Evolutionary conservation across 495 filamentous ascomycete species (phyloP), one percentile per base, ranked within the genome.

Genomic region (Podospora bellae-mahoneyi): DNA sequence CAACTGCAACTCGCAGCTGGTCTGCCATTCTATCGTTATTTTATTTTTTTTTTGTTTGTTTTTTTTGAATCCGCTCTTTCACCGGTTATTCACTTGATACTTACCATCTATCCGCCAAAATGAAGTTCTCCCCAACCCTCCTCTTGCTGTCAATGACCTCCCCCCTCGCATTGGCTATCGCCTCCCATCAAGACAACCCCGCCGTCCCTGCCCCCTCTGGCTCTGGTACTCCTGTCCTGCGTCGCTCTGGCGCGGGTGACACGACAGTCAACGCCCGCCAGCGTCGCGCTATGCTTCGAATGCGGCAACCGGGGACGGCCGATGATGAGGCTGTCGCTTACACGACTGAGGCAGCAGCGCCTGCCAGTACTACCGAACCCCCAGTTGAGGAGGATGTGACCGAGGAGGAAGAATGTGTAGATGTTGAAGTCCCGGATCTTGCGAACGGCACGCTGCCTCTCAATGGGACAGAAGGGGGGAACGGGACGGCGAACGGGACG

Each of bases 401-500:
- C 39, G 39, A 10, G 0, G 39, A 48, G 9, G 39, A 48, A 48
- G 7, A 10, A 13, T 5, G 13, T 16, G 39, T 32, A 32, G 30
- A 32, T 5, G 30, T 32, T 7, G 30, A 32, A 7, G 30, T 32
- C 7, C 30, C 30, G 4, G 30, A 20, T 56, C 20, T 20, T 18
- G 54, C 54, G 5, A 56, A 18, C 54, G 54, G 54, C 54, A 20
- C 56, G 56, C 56, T 58, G 56, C 56, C 56, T 20, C 18, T 58
- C n/a, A 20, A 19, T 18, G 56, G n/a, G n/a, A 27, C 56, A 16
- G 39, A 16, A 48, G 39, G 7, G 0, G 39, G 39, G 7, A 48
- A 48, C 13, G 39, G 39, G 15, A 48, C 39, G 5, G 39, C 39
- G 0, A 48, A 48, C 39, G 39, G 39, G 39, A 48, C 39, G 39